These are phyloP conservation scores for Corymbia calophylla DNA, from an alignment of 441 rosid genomes.

Conservation along the genomic window DNA sequence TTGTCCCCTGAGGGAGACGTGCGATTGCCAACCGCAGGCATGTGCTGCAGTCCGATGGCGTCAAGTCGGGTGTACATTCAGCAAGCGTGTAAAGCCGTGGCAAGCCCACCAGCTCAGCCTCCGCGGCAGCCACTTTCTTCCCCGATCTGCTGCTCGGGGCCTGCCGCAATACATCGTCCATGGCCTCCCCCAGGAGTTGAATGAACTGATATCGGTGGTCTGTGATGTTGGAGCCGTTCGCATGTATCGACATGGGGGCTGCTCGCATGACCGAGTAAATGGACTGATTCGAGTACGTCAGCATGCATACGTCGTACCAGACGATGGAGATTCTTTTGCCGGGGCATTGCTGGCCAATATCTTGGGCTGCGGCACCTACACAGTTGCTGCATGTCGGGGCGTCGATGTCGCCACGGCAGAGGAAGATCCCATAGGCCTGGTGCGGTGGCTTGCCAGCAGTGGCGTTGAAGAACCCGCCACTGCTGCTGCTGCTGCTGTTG, in stretches of 20 bases:
- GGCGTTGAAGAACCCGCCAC: background rate
- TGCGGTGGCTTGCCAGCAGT: background rate
- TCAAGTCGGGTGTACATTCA: background rate
- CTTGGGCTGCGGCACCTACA: background rate
- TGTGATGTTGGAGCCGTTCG: background rate
- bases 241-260: accelerated
- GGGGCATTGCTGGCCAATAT: background rate
- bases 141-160: background rate
- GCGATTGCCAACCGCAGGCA: background rate
- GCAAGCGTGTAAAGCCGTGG: background rate
- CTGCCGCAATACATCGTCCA: background rate
- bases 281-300: background rate
- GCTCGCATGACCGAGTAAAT: background rate
- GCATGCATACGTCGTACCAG: background rate
- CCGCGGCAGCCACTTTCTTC: background rate
- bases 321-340: background rate
- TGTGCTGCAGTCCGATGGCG: background rate
- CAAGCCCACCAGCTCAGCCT: background rate
- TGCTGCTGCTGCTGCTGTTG: background rate
- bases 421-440: background rate
- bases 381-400: background rate
- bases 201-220: background rate
- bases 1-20: background rate
- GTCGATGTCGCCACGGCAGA: background rate
- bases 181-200: background rate